Conservation (phyloP, 2,329 filamentous ascomycete species). For the Fonsecaea multimorphosa region DNA sequence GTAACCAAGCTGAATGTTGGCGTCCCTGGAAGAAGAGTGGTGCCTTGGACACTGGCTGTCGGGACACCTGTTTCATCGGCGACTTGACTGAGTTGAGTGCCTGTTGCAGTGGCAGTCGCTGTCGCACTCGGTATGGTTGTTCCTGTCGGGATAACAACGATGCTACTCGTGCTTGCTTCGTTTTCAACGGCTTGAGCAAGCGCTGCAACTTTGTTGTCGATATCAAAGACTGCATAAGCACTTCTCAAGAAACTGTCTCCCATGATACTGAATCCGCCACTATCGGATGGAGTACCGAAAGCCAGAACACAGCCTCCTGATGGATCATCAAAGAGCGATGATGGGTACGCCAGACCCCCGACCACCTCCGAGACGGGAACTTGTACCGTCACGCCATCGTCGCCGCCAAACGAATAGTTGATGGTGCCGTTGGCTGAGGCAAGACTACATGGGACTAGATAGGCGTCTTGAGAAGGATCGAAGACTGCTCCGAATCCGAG, state of each 20-base stretch:
- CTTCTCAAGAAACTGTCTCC: constrained; percentile 78
- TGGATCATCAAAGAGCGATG: constrained; percentile 60
- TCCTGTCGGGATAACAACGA: constrained; percentile 29
- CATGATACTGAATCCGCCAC: constrained; percentile 62
- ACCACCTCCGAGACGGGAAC: constrained; percentile 61
- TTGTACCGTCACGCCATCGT: constrained; percentile 43
- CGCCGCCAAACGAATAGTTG: constrained; percentile 60
- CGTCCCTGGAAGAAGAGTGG: constrained; percentile 26
- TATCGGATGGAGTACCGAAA: constrained; percentile 69
- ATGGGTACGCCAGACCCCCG: constrained; percentile 41
- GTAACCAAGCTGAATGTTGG: constrained; percentile 32
- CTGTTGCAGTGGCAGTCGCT: constrained; percentile 27
- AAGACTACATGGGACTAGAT: constrained; percentile 52
- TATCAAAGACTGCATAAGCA: constrained; percentile 76
- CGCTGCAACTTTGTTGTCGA: constrained; percentile 73
- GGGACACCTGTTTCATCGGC: constrained; percentile 18
- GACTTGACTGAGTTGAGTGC: constrained; percentile 22
- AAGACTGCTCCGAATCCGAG: constrained; percentile 60
- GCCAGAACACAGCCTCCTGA: constrained; percentile 60
- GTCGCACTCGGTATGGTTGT: constrained; percentile 27
- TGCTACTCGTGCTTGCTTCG: constrained; percentile 24
- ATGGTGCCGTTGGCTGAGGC: constrained; percentile 47
- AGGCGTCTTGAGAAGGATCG: constrained; percentile 47
- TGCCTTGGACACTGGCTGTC: constrained; percentile 16
- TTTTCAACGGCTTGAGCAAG: constrained; percentile 57